A percentile compares a stretch with the other conserved stretches of the same genome.
Evolutionary conservation across 139 green algal species (phyloP).

Genomic region (Diplosphaera chodatii): DNA sequence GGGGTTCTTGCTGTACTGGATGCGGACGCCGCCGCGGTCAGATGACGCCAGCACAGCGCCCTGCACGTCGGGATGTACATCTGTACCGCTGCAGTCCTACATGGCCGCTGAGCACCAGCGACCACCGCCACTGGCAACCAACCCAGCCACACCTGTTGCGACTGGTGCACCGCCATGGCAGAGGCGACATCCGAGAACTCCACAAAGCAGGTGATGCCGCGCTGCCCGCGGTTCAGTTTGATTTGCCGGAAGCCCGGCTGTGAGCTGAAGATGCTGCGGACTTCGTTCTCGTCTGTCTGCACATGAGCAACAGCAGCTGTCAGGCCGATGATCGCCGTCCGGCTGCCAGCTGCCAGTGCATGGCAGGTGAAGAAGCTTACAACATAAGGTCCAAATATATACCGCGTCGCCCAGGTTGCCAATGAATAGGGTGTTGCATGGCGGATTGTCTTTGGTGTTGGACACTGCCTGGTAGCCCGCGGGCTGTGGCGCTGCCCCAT

Average conservation of each 20-base stretch:
- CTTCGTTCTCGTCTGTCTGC: constrained; percentile 52
- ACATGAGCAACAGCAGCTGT: too few relatives aligned
- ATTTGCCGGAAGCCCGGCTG: constrained; percentile 69
- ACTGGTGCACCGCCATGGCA: constrained; percentile 59
- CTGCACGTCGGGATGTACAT: constrained; percentile 22
- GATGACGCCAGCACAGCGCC: constrained; percentile 62
- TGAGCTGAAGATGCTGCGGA: constrained; percentile 60
- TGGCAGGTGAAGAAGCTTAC: too few relatives aligned
- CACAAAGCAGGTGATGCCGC: constrained; percentile 74
- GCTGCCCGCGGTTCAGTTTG: constrained; percentile 63
- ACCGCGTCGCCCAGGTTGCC: constrained; percentile 66
- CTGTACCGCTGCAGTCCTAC: too few relatives aligned
- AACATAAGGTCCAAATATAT: too few relatives aligned
- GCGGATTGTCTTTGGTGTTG: constrained; percentile 85
- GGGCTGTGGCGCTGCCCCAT: constrained; percentile 1
- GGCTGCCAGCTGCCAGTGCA: too few relatives aligned
- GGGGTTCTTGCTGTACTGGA: constrained; percentile 88
- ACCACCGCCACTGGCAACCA: too few relatives aligned
- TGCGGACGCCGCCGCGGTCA: constrained; percentile 77
- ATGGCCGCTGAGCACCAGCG: too few relatives aligned
- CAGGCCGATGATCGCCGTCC: too few relatives aligned
- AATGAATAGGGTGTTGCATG: constrained; percentile 94
- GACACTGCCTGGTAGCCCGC: constrained; percentile 51
- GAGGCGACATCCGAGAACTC: constrained; percentile 71
- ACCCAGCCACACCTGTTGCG: constrained; percentile 61